phyloP scores from a whole-genome alignment of 345 rosid species.

The Kernera saxatilis region DNA sequence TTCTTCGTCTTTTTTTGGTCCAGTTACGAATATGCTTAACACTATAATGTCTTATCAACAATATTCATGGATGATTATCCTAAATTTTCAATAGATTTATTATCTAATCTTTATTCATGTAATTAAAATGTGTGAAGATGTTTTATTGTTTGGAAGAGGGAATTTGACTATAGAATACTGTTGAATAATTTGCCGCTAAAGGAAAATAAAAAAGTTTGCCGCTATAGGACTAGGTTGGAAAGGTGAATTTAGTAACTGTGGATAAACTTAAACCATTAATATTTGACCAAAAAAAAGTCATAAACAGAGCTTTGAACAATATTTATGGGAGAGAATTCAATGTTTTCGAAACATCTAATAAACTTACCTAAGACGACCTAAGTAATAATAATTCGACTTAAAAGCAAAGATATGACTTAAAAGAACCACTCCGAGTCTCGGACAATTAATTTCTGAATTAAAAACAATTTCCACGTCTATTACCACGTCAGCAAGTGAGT shows the following conservation, averaged over 20 bases:
- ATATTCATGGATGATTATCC: not conserved
- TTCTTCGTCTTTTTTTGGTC: not conserved
- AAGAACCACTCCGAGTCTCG: not conserved
- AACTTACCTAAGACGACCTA: not conserved
- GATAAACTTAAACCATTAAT: slow-evolving; percentile 1
- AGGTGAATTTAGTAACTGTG: not conserved
- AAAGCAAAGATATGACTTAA: slow-evolving; percentile 1
- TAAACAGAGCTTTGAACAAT: not conserved
- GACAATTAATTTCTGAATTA: not conserved
- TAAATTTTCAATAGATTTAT: not conserved
- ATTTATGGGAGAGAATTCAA: not conserved
- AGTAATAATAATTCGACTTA: not conserved
- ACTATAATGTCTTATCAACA: not conserved
- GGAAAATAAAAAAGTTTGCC: too few species aligned
- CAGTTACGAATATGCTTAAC: not conserved
- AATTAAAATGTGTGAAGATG: not conserved
- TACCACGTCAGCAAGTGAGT: not conserved
- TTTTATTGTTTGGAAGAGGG: not conserved
- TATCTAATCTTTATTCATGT: not conserved
- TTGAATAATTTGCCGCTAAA: not conserved
- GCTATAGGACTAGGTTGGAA: not conserved
- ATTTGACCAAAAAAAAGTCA: not conserved
- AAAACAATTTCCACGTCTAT: not conserved
- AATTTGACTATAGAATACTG: not conserved
- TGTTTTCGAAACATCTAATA: not conserved